Conservation (phyloP, 371 early-diverging fungal genomes). For the Apophysomyces sp. region DNA sequence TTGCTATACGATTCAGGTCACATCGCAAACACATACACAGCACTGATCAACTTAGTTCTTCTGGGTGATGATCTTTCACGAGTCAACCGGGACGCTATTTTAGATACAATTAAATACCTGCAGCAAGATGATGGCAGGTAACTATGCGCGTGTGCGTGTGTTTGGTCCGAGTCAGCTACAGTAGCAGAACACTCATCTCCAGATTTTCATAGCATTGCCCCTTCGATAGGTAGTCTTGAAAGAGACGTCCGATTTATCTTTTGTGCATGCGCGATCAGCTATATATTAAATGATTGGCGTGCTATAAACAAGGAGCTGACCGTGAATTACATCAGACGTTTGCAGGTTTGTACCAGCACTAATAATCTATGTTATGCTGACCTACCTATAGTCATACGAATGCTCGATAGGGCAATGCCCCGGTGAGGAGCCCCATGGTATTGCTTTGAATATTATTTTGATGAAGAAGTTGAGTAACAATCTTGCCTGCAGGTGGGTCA, state of each 20-base stretch:
- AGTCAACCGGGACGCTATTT: constrained; percentile 73
- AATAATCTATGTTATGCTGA: background rate
- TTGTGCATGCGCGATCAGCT: constrained; percentile 85
- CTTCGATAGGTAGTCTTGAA: constrained; percentile 66
- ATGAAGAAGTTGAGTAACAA: constrained; percentile 88
- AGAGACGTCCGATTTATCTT: constrained; percentile 89
- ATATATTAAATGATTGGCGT: constrained; percentile 86
- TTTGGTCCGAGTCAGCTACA: constrained; percentile 10
- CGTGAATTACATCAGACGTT: constrained; percentile 62
- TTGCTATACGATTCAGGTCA: constrained; percentile 64
- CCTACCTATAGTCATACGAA: constrained; percentile 64
- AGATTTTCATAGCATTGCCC: constrained; percentile 54
- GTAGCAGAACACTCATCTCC: background rate
- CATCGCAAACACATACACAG: constrained; percentile 93
- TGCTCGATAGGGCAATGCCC: constrained; percentile 81
- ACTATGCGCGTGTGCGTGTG: background rate
- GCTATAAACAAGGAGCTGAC: constrained; percentile 70
- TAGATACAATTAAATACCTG: constrained; percentile 52
- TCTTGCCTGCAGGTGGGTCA: constrained; percentile 75
- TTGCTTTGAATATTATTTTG: constrained; percentile 70
- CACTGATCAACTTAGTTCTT: constrained; percentile 71
- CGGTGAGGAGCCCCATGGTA: constrained; percentile 87
- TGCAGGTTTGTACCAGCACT: constrained; percentile 50
- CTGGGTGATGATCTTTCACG: constrained; percentile 90
- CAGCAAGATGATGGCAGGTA: constrained; percentile 83